A percentile compares a stretch with the other conserved stretches of the same genome.
phyloP scores from a whole-genome alignment of 176 grass and related monocot species.

The Canna indica region DNA sequence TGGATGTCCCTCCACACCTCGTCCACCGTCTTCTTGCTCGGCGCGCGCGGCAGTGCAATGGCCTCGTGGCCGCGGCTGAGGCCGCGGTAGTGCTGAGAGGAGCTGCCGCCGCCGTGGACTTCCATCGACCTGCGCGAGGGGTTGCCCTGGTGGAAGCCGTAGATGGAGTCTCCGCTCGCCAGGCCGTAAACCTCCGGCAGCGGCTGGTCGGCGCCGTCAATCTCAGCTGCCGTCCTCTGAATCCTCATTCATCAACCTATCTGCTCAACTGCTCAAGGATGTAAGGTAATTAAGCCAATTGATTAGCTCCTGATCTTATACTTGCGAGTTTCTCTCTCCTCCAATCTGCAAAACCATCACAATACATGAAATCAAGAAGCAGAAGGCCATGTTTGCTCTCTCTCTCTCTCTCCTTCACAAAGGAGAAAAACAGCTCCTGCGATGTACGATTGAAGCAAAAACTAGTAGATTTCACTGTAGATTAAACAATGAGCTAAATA shows the following conservation, averaged over 20 bases:
- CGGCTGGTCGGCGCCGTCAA: not conserved
- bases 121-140: no score
- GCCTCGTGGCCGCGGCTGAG: not conserved
- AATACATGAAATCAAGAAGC: not conserved
- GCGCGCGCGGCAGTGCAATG: not conserved
- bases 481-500: no score
- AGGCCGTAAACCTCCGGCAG: not conserved
- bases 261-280: no score
- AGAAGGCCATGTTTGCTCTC: not conserved
- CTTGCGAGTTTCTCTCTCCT: no score
- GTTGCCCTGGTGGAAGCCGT: no score
- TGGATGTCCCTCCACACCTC: not conserved
- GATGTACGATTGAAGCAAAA: no score
- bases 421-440: no score
- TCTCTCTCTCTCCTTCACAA: no score
- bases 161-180: not conserved
- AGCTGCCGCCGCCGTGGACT: not conserved
- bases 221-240: not conserved
- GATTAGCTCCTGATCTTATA: no score
- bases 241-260: not conserved
- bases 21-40: not conserved
- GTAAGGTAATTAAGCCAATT: no score
- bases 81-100: no score
- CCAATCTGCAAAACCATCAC: not conserved
- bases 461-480: no score